Conservation (phyloP, 2,329 filamentous ascomycete species). For the Pseudogymnoascus sp. region DNA sequence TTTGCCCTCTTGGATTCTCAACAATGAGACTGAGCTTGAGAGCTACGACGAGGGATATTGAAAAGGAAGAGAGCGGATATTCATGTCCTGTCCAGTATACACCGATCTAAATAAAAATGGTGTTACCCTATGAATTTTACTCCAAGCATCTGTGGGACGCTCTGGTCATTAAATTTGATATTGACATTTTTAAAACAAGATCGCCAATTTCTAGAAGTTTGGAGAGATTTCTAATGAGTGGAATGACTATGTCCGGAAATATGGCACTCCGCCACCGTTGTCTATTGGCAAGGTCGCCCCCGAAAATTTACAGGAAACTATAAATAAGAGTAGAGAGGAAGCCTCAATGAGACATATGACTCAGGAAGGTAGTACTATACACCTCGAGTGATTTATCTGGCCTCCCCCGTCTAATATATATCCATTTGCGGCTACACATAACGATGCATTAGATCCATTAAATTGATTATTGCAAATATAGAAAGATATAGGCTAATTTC, state of each 20-base stretch:
- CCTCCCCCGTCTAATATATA: conserved; percentile 17
- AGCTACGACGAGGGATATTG: no score
- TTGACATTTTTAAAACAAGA: conserved; percentile 14
- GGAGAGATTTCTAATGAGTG: conserved; percentile 40
- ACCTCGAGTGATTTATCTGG: background rate
- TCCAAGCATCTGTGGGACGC: no score
- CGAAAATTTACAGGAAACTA: conserved; percentile 24
- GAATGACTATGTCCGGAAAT: conserved; percentile 34
- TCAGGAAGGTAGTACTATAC: conserved; percentile 22
- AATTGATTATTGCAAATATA: conserved; percentile 17
- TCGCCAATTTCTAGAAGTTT: conserved; percentile 37
- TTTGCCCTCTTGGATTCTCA: no score
- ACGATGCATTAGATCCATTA: conserved; percentile 49
- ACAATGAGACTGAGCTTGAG: no score
- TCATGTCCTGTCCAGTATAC: no score
- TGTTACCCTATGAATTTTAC: no score
- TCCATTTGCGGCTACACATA: conserved; percentile 45
- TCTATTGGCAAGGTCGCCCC: conserved; percentile 18
- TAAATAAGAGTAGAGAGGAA: conserved; percentile 33
- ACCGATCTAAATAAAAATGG: no score
- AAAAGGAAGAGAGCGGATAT: no score
- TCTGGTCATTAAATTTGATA: background rate
- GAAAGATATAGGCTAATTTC: background rate
- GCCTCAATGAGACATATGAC: conserved; percentile 30
- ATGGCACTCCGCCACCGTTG: conserved; percentile 26